Conservation (phyloP, 441 rosid species). For the Gossypium schwendimanii region DNA sequence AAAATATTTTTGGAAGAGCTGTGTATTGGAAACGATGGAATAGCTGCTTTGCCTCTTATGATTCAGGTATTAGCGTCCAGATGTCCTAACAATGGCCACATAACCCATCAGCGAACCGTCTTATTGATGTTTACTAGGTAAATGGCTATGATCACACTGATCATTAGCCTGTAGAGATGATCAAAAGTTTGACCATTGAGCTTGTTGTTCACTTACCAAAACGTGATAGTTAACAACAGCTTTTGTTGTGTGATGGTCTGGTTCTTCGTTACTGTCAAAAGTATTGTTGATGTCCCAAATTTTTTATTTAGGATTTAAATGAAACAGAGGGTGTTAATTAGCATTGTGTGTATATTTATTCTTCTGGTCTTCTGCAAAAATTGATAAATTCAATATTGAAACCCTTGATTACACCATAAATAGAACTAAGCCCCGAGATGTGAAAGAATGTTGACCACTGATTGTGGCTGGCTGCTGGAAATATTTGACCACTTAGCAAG, state of each 20-base stretch:
- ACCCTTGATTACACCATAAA: neutral
- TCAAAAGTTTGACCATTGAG: neutral
- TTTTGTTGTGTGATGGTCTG: neutral
- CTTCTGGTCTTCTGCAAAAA: neutral
- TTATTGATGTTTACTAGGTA: neutral
- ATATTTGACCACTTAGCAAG: neutral
- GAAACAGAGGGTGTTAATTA: neutral
- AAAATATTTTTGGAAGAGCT: conserved; percentile 4
- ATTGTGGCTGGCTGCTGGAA: neutral
- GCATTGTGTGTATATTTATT: neutral
- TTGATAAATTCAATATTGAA: neutral
- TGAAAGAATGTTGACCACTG: neutral
- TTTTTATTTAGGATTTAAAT: neutral
- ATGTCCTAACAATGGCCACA: neutral
- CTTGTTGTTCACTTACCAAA: neutral
- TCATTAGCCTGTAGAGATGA: neutral
- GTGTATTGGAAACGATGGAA: neutral
- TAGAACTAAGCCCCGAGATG: neutral
- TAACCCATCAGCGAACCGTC: neutral
- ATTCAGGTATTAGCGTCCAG: neutral
- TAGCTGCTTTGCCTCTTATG: neutral
- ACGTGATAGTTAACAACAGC: neutral
- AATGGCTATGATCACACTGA: neutral
- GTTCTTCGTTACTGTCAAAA: neutral
- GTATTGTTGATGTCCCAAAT: neutral